Evolutionary conservation across 2,329 filamentous ascomycete species (phyloP).

Genomic region (Diaporthe destruens): DNA sequence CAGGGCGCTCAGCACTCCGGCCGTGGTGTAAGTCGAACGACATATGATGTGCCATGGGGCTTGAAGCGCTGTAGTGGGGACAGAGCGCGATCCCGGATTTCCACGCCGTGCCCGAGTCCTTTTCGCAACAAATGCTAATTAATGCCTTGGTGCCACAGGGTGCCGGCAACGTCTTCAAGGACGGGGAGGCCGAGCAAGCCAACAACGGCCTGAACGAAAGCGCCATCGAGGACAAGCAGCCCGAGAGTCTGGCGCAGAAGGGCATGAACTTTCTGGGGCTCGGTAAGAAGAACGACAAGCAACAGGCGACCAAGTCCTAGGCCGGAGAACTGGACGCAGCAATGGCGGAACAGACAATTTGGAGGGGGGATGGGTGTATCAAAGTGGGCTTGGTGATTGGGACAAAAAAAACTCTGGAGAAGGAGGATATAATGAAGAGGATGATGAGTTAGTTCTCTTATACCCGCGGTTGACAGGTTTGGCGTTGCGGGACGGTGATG

Average conservation of each 20-base stretch:
- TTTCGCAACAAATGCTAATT: background rate
- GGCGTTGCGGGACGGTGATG: conserved; percentile 27
- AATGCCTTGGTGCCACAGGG: conserved; percentile 54
- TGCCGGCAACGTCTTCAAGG: conserved; percentile 76
- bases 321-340: conserved; percentile 29
- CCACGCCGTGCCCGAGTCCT: background rate
- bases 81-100: background rate
- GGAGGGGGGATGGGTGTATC: too few relatives aligned
- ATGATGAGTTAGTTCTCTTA: conserved; percentile 13
- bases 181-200: conserved; percentile 54
- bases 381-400: background rate
- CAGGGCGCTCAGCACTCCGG: conserved; percentile 75
- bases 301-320: conserved; percentile 46
- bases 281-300: conserved; percentile 57
- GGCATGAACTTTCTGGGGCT: conserved; percentile 62
- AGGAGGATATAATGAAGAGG: background rate
- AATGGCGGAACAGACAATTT: background rate
- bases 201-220: conserved; percentile 46
- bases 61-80: background rate
- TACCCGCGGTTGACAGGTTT: conserved; percentile 29
- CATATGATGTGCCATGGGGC: too few relatives aligned
- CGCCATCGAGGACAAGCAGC: conserved; percentile 52
- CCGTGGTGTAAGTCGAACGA: conserved; percentile 61
- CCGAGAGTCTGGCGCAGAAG: conserved; percentile 54
- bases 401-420: background rate